A percentile compares a stretch with the other conserved stretches of the same genome.
These are phyloP conservation scores for Heritiera littoralis DNA, from an alignment of 345 rosid genomes.

Conservation along the genomic window DNA sequence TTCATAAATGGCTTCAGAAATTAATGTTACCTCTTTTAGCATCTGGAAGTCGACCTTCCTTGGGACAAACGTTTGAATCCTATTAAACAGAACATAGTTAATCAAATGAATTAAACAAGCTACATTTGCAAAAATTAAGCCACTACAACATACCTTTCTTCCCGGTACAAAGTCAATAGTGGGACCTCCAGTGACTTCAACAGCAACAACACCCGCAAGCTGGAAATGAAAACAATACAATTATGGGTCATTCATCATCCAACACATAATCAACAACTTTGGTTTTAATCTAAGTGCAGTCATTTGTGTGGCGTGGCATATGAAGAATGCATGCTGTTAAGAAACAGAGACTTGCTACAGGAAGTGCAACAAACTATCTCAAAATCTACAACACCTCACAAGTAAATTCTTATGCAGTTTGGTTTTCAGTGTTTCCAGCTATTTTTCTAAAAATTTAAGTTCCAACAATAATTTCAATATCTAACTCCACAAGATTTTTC, in stretches of 20 bases:
- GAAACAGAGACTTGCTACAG: background rate
- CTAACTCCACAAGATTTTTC: background rate
- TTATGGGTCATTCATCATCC: slow-evolving; percentile 1
- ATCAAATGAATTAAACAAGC: slow-evolving; percentile 18
- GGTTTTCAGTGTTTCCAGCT: background rate
- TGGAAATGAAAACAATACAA: slow-evolving; percentile 30
- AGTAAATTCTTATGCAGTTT: background rate
- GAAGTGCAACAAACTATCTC: background rate
- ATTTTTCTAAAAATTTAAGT: background rate
- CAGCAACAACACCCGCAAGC: slow-evolving; percentile 98
- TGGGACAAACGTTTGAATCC: slow-evolving; percentile 73
- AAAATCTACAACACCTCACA: background rate
- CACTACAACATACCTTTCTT: slow-evolving; percentile 56
- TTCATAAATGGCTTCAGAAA: slow-evolving; percentile 12
- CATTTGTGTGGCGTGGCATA: background rate
- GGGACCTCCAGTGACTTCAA: slow-evolving; percentile 96
- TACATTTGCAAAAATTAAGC: slow-evolving; percentile 16
- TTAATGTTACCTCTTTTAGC: slow-evolving; percentile 62
- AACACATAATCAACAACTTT: slow-evolving; percentile 2
- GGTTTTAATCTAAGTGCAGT: background rate
- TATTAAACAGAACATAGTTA: slow-evolving; percentile 30
- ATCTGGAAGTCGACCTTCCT: slow-evolving; percentile 92
- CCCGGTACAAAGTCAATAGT: slow-evolving; percentile 85
- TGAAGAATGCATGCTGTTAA: background rate
- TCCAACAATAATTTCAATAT: background rate